Conservation (phyloP, 805 yeast genomes). For the Candida sakaeoensis region DNA sequence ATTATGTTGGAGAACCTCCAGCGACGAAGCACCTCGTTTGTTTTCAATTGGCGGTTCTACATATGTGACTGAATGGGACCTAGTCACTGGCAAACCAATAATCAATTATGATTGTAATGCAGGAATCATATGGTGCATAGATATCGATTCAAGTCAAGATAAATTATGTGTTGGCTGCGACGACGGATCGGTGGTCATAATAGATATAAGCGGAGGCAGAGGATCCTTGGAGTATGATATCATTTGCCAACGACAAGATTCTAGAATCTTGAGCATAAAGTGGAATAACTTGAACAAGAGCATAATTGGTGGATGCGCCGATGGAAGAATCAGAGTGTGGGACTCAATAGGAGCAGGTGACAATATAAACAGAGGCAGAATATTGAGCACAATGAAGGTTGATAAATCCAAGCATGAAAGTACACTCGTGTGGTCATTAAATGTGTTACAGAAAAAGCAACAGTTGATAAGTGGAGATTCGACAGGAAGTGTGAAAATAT, state of each 20-base stretch:
- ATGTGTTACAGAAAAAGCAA: constrained; percentile 54
- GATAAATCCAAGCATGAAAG: constrained; percentile 84
- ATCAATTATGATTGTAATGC: constrained; percentile 84
- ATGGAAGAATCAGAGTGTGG: constrained; percentile 90
- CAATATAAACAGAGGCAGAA: constrained; percentile 53
- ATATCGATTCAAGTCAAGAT: constrained; percentile 56
- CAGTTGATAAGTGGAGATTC: constrained; percentile 96
- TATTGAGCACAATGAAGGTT: constrained; percentile 84
- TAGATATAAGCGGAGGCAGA: constrained; percentile 83
- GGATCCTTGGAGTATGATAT: constrained; percentile 75
- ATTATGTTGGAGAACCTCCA: constrained; percentile 65
- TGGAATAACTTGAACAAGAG: constrained; percentile 61
- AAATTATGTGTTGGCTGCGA: constrained; percentile 90
- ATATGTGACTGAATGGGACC: constrained; percentile 87
- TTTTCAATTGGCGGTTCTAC: constrained; percentile 96
- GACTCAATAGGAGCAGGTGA: constrained; percentile 22
- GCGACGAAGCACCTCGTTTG: constrained; percentile 65
- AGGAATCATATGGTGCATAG: constrained; percentile 89
- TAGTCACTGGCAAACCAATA: constrained; percentile 66
- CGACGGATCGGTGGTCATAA: constrained; percentile 82
- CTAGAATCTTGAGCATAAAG: constrained; percentile 72
- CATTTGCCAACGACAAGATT: constrained; percentile 77
- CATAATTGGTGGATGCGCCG: constrained; percentile 92
- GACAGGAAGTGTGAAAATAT: constrained; percentile 87
- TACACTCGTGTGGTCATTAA: constrained; percentile 87